Percentiles rank a stretch among this genome's conserved stretches.
Evolutionary conservation across 352 stramenopile species (phyloP).

Genomic region (Thalassiosira pacifica): DNA sequence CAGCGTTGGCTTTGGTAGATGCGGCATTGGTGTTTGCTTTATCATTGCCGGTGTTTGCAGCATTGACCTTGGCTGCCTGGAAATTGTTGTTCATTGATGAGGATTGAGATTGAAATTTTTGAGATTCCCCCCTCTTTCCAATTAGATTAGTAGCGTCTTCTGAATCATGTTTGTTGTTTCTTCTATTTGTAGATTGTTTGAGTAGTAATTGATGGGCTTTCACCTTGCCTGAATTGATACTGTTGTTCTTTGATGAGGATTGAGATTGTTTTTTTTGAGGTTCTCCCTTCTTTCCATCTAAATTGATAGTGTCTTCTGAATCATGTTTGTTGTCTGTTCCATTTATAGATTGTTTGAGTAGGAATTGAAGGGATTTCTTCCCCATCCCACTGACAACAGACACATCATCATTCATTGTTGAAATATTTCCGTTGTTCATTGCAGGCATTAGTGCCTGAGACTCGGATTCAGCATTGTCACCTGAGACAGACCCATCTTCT

Average conservation of each 20-base stretch:
- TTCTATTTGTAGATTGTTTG: neutral
- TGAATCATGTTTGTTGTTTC: neutral
- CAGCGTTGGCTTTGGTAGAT: too few species aligned
- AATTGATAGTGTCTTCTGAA: neutral
- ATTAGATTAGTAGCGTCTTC: neutral
- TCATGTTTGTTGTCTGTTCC: neutral
- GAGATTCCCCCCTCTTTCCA: neutral
- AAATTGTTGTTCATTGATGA: too few species aligned
- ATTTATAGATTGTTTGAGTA: constrained; percentile 17
- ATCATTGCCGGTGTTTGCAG: too few species aligned
- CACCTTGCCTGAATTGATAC: too few species aligned
- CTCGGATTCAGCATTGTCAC: constrained; percentile 17
- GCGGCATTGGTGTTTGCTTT: too few species aligned
- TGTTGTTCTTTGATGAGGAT: neutral
- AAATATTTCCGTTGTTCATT: neutral
- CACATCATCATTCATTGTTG: constrained; percentile 22
- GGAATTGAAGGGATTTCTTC: constrained; percentile 24
- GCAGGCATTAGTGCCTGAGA: neutral
- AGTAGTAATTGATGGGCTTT: constrained; percentile 30
- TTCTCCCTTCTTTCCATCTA: neutral
- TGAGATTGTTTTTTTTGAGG: neutral
- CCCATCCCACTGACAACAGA: constrained; percentile 33
- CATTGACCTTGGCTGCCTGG: too few species aligned
- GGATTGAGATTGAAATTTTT: neutral
- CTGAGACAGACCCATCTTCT: constrained; percentile 9